Evolutionary conservation across 1,139 yeast species (phyloP).

Genomic region (Citeromyces hawaiiensis): DNA sequence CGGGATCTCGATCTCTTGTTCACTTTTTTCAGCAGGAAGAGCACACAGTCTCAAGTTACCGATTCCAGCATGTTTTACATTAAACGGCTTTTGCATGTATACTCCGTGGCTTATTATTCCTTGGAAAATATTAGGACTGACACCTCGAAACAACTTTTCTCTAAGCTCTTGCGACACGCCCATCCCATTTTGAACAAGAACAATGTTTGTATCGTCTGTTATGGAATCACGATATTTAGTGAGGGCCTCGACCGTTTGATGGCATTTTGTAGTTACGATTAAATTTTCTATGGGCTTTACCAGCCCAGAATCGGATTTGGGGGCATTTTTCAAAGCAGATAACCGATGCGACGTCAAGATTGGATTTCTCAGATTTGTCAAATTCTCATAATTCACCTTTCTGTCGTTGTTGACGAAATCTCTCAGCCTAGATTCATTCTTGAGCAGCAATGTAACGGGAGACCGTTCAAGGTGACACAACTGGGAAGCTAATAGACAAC

Average conservation of each 20-base stretch:
- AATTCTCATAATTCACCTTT: slow-evolving; percentile 11
- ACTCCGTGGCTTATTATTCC: slow-evolving; percentile 37
- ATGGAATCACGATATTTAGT: slow-evolving; percentile 20
- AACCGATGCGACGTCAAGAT: slow-evolving; percentile 6
- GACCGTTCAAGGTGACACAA: slow-evolving; percentile 6
- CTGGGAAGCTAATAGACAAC: slow-evolving; percentile 11
- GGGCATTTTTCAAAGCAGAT: slow-evolving; percentile 5
- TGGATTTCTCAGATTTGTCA: slow-evolving; percentile 10
- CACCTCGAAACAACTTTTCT: slow-evolving; percentile 19
- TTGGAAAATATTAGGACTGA: slow-evolving; percentile 28
- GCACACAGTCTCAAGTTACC: slow-evolving; percentile 22
- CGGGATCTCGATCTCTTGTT: slow-evolving; percentile 7
- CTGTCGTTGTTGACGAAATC: slow-evolving; percentile 9
- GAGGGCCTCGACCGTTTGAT: slow-evolving; percentile 24
- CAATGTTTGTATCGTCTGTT: slow-evolving; percentile 21
- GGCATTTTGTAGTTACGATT: slow-evolving; percentile 29
- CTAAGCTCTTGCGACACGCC: slow-evolving; percentile 24
- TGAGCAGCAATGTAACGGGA: slow-evolving; percentile 8
- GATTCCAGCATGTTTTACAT: slow-evolving; percentile 27
- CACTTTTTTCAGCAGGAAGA: slow-evolving; percentile 5
- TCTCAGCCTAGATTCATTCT: slow-evolving; percentile 6
- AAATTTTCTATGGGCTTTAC: slow-evolving; percentile 21
- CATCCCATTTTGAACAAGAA: slow-evolving; percentile 37
- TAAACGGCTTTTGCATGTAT: slow-evolving; percentile 16
- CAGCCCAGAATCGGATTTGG: slow-evolving; percentile 4